A percentile compares a stretch with the other conserved stretches of the same genome.
Evolutionary conservation across 306 rosid genomes (phyloP).

Genomic region (Oxytropis ochrocephala): DNA sequence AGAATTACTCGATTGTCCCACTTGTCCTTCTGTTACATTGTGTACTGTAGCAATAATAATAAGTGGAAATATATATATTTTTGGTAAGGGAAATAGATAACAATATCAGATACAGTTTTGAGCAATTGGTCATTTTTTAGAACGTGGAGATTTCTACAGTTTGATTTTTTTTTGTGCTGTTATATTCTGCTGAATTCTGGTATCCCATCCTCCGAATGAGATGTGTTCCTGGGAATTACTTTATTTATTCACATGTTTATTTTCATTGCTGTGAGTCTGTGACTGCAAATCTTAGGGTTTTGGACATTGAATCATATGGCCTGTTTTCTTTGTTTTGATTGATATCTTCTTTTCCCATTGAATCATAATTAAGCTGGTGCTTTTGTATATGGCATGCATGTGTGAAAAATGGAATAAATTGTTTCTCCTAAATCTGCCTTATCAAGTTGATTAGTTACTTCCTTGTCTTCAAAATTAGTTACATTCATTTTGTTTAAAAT

Average conservation of each 20-base stretch:
- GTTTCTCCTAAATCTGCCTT: neutral
- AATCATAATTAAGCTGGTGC: conserved; percentile 3
- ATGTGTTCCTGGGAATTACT: neutral
- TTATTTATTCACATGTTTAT: neutral
- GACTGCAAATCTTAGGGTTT: neutral
- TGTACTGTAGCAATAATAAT: neutral
- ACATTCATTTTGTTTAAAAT: neutral
- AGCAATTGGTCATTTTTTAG: neutral
- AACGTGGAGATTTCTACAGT: neutral
- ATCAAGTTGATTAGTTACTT: neutral
- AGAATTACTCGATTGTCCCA: conserved; percentile 3
- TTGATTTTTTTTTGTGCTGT: neutral
- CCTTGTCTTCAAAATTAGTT: neutral
- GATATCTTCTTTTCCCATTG: neutral
- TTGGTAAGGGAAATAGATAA: neutral
- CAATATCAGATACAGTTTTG: neutral
- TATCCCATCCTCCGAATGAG: neutral
- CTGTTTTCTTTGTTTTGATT: neutral
- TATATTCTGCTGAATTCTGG: neutral
- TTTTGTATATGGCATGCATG: conserved; percentile 5
- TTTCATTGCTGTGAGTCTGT: neutral
- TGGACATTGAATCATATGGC: neutral
- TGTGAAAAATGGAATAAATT: neutral
- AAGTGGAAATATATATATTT: neutral
- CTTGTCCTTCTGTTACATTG: neutral